A percentile compares a stretch with the other conserved stretches of the same genome.
Conservation (phyloP, 1,284 basidiomycete genomes). For the Ceratobasidium sp. region DNA sequence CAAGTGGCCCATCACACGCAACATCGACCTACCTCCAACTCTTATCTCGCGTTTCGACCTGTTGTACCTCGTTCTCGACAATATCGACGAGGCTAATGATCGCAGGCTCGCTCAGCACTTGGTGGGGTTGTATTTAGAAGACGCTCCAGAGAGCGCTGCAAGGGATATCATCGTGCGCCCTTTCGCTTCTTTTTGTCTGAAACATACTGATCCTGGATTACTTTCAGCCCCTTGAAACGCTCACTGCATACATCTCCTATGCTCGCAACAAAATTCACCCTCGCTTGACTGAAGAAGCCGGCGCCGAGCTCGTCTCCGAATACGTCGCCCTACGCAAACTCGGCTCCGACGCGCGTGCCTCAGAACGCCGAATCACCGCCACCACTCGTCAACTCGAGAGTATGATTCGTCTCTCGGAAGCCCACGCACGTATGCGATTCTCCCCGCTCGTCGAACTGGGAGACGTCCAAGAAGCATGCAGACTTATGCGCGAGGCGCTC, state of each 20-base stretch:
- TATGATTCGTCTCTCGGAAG: slow-evolving; percentile 98
- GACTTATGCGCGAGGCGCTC: slow-evolving; percentile 96
- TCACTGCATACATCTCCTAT: slow-evolving; percentile 96
- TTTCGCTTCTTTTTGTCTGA: not conserved
- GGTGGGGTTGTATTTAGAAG: slow-evolving; percentile 94
- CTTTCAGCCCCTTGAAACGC: slow-evolving; percentile 83
- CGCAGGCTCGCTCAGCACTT: slow-evolving; percentile 93
- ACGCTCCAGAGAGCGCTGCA: slow-evolving; percentile 77
- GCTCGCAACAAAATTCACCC: slow-evolving; percentile 92
- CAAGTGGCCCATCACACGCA: slow-evolving; percentile 84
- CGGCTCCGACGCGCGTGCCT: slow-evolving; percentile 87
- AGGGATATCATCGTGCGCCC: slow-evolving; percentile 82
- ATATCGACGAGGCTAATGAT: slow-evolving; percentile 91
- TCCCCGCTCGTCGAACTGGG: slow-evolving; percentile 84
- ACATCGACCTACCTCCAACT: slow-evolving; percentile 95
- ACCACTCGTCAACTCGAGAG: slow-evolving; percentile 97
- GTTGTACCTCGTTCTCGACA: slow-evolving; percentile 97
- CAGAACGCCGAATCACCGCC: slow-evolving; percentile 96
- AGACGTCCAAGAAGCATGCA: slow-evolving; percentile 92
- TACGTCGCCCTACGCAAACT: slow-evolving; percentile 97
- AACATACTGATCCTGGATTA: not conserved
- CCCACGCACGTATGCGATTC: slow-evolving; percentile 96
- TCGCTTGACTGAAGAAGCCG: slow-evolving; percentile 88
- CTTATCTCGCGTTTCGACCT: slow-evolving; percentile 98
- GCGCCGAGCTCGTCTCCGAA: slow-evolving; percentile 84